Evolutionary conservation across 345 rosid genomes (phyloP), one percentile per base, ranked within the genome.

Genomic region (Atalantia buxifolia): DNA sequence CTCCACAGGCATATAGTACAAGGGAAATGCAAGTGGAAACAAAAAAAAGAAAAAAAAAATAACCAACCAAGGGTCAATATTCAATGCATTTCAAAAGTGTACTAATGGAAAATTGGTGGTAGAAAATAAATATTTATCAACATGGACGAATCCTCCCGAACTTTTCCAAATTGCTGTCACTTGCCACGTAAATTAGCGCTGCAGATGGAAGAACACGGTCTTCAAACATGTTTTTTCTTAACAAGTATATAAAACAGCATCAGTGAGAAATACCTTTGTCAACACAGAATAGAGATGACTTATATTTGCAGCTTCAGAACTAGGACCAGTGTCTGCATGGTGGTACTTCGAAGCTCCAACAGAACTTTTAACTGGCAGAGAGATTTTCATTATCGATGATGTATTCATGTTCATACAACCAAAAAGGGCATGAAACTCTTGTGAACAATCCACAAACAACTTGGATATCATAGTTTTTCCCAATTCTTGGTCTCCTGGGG

Each of bases 351-450:
- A 76, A 79, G 74, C 76, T 35, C 72, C 70, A 83, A 80, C 50
- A 5, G 76, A 76, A 74, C 78, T 81, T 71, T 83, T 80, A 59
- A 63, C 82, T 66, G 75, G 75, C 71, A 66, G 48, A 55, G 76
- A 78, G 56, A 75, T 82, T 42, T 75, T 62, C 55, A 65, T 77
- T 78, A 81, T 82, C 40, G 85, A 69, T 80, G 87, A 80, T 63
- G 76, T 77, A 77, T 66, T 83, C 53, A 40, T 63, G 60, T 70
- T 80, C 86, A 86, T 85, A 80, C 79, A 83, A 80, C 91, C 86
- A 85, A 84, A 89, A 79, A 95, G 92, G 78, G 86, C 82, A 76
- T 81, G 85, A 82, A 92, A 88, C 84, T 91, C 95, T 60, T 64
- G 22, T 24, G 90, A 77, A 84, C 96, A 93, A 59, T 82, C 88